Conservation (phyloP, 768 basidiomycete genomes). For the Hypsizygus marmoreus region DNA sequence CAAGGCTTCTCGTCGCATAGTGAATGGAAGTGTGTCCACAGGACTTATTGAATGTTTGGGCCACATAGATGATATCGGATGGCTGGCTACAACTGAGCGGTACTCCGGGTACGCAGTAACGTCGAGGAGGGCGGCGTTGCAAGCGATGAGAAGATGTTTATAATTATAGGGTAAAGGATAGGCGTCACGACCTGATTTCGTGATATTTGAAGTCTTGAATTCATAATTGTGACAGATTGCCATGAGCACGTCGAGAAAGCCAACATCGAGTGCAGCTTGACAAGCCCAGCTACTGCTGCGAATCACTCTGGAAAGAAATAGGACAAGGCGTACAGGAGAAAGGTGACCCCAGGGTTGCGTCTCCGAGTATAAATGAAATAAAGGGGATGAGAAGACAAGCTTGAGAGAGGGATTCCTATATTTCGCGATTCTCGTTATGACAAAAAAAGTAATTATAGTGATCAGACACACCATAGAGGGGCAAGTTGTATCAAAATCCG, state of each 20-base stretch:
- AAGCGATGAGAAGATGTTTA: conserved; percentile 13
- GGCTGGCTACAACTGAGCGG: conserved; percentile 10
- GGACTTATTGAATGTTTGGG: background rate
- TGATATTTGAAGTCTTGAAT: background rate
- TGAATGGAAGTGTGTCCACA: conserved; percentile 1
- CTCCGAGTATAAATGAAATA: conserved; percentile 7
- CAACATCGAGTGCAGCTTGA: conserved; percentile 14
- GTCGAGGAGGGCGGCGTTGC: conserved; percentile 16
- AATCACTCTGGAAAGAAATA: conserved; percentile 18
- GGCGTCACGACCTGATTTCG: background rate
- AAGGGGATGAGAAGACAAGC: conserved; percentile 16
- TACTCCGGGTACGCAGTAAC: conserved; percentile 15
- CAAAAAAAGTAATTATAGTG: background rate
- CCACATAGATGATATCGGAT: conserved; percentile 15
- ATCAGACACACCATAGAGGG: conserved; percentile 12
- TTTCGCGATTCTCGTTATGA: background rate
- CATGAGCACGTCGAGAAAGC: conserved; percentile 16
- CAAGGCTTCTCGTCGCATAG: conserved; percentile 7
- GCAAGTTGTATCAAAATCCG: conserved; percentile 13
- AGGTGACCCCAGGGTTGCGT: conserved; percentile 1
- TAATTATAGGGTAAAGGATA: background rate
- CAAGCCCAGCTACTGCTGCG: conserved; percentile 8
- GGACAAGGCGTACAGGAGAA: conserved; percentile 10
- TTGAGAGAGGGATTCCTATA: conserved; percentile 16
- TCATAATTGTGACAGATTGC: conserved; percentile 10